phyloP scores from a whole-genome alignment of 2,329 filamentous ascomycete species.

The Colletotrichum limetticola region DNA sequence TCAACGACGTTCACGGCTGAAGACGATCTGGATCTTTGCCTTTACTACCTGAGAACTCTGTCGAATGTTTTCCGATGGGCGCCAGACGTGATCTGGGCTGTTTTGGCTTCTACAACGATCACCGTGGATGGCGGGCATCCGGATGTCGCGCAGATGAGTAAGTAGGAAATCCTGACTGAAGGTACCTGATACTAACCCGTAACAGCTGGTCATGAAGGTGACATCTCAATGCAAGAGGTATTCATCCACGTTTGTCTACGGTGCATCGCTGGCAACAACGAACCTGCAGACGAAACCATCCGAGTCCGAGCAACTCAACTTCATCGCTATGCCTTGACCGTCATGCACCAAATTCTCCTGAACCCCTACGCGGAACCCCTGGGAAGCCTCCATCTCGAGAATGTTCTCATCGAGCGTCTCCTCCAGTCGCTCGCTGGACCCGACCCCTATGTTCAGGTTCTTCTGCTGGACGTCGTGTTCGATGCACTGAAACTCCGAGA shows the following conservation, averaged over 20 bases:
- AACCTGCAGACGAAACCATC: constrained; percentile 47
- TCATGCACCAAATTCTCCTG: constrained; percentile 76
- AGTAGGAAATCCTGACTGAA: constrained; percentile 42
- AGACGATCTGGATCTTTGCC: constrained; percentile 79
- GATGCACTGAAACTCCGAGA: constrained; percentile 76
- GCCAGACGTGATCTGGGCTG: constrained; percentile 75
- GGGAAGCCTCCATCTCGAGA: constrained; percentile 74
- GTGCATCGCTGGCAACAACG: constrained; percentile 63
- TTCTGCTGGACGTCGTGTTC: constrained; percentile 82
- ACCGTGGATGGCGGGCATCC: constrained; percentile 57
- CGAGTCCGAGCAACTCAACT: constrained; percentile 70
- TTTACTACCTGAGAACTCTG: constrained; percentile 82
- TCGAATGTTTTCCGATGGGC: constrained; percentile 77
- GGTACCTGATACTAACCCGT: constrained; percentile 36
- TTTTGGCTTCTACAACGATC: constrained; percentile 72
- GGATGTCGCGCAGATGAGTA: constrained; percentile 61
- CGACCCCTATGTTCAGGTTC: constrained; percentile 79
- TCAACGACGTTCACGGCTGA: constrained; percentile 57
- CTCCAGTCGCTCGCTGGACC: constrained; percentile 67
- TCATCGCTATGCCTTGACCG: constrained; percentile 75
- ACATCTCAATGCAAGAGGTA: constrained; percentile 73
- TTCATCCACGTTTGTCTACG: constrained; percentile 74
- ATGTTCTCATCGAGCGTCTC: constrained; percentile 75
- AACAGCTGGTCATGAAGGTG: constrained; percentile 63
- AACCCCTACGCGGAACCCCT: constrained; percentile 70